phyloP scores from a whole-genome alignment of 345 rosid genomes.

The Cardamine chenopodiifolia region DNA sequence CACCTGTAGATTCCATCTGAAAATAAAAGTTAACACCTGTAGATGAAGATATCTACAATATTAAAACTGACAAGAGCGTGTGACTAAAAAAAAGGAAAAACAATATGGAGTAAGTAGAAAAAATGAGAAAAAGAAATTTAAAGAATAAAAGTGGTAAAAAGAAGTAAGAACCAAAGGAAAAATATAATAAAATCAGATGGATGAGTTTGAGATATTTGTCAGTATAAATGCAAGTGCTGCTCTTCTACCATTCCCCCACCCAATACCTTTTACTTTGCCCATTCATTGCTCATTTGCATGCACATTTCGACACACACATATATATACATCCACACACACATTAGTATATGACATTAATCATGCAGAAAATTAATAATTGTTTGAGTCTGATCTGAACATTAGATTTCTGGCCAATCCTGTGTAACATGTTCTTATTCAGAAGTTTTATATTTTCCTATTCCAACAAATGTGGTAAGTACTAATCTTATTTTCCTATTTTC shows the following conservation, averaged over 20 bases:
- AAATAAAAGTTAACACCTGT: conserved; percentile 34
- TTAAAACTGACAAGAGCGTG: conserved; percentile 40
- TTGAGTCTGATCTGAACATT: neutral
- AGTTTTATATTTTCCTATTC: neutral
- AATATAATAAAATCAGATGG: conserved; percentile 10
- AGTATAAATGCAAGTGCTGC: conserved; percentile 35
- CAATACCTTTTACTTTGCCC: conserved; percentile 43
- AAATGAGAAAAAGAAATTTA: neutral
- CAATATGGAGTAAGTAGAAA: neutral
- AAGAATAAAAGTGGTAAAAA: conserved; percentile 2
- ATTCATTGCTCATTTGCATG: conserved; percentile 35
- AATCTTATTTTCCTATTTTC: neutral
- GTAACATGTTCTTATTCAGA: neutral
- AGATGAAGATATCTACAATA: conserved; percentile 28
- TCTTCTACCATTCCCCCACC: conserved; percentile 36
- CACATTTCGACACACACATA: neutral
- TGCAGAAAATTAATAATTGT: neutral
- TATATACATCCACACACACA: neutral
- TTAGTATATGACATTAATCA: neutral
- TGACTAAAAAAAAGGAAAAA: conserved; percentile 10
- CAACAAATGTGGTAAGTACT: neutral
- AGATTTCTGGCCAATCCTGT: neutral
- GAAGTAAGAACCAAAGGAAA: neutral
- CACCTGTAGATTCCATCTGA: conserved; percentile 40
- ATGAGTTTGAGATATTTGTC: conserved; percentile 39